These are phyloP conservation scores for Pelargonium australe DNA, from an alignment of 441 rosid species.

Conservation along the genomic window DNA sequence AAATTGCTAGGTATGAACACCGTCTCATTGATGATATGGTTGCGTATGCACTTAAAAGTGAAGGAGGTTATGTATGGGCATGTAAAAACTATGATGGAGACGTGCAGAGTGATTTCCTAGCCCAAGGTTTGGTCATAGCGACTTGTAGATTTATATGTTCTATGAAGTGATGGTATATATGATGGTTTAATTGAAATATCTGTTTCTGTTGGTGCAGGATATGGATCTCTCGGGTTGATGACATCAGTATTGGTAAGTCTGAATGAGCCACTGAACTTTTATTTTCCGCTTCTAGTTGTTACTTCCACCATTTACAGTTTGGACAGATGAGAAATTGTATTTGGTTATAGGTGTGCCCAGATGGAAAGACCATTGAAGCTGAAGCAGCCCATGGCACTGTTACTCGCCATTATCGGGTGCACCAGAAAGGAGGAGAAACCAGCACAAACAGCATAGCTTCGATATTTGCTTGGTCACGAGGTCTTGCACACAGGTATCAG, in stretches of 20 bases:
- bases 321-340: constrained; percentile 10
- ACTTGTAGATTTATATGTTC: background rate
- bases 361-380: constrained; percentile 80
- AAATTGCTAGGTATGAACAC: constrained; percentile 68
- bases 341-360: constrained; percentile 67
- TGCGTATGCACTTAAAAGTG: constrained; percentile 85
- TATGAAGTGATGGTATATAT: constrained; percentile 8
- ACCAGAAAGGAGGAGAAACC: constrained; percentile 87
- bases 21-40: constrained; percentile 95
- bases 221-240: constrained; percentile 94
- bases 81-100: constrained; percentile 96
- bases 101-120: constrained; percentile 92
- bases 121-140: constrained; percentile 55
- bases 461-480: constrained; percentile 88
- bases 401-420: constrained; percentile 81
- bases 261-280: background rate
- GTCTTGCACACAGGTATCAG: constrained; percentile 76
- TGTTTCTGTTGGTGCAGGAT: constrained; percentile 42
- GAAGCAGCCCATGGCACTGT: constrained; percentile 97
- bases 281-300: background rate
- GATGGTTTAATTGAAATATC: background rate
- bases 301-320: background rate
- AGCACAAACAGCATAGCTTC: constrained; percentile 97
- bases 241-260: constrained; percentile 73
- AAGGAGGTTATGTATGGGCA: constrained; percentile 92